A percentile compares a stretch with the other conserved stretches of the same genome.
phyloP scores from a whole-genome alignment of 805 yeast genomes.

The Spathaspora hagerdaliae region DNA sequence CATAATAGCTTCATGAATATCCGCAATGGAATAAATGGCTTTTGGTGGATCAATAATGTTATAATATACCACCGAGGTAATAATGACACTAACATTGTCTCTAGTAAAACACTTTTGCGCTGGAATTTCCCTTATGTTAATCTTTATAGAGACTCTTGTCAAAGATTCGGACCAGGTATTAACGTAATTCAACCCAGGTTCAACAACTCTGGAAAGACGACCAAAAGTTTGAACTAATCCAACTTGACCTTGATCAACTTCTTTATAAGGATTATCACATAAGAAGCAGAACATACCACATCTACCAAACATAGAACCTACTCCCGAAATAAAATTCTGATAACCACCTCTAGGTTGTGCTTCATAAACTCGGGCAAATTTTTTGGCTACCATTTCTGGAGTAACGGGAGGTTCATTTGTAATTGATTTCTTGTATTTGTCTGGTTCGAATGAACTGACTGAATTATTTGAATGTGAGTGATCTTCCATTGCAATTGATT shows the following conservation, averaged over 20 bases:
- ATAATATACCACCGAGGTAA: constrained; percentile 65
- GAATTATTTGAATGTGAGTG: constrained; percentile 4
- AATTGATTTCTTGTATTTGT: constrained; percentile 9
- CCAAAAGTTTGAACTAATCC: constrained; percentile 68
- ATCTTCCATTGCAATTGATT: neutral
- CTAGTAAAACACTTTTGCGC: constrained; percentile 68
- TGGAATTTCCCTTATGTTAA: constrained; percentile 60
- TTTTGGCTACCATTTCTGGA: constrained; percentile 39
- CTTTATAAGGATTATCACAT: constrained; percentile 57
- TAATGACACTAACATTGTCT: constrained; percentile 60
- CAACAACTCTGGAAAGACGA: constrained; percentile 58
- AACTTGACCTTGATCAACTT: constrained; percentile 63
- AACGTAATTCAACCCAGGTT: constrained; percentile 64
- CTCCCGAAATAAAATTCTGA: constrained; percentile 32
- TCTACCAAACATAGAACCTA: constrained; percentile 49
- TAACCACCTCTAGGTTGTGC: constrained; percentile 39
- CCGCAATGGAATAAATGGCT: constrained; percentile 54
- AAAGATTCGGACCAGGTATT: constrained; percentile 63
- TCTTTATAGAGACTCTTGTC: constrained; percentile 47
- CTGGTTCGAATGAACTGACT: constrained; percentile 5
- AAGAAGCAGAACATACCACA: constrained; percentile 55
- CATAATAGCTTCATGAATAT: constrained; percentile 51
- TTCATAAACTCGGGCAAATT: constrained; percentile 39
- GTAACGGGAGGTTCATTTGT: constrained; percentile 21
- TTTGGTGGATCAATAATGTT: constrained; percentile 65